Evolutionary conservation across 129 eudicot genomes (phyloP).

Genomic region (Arctium lappa): DNA sequence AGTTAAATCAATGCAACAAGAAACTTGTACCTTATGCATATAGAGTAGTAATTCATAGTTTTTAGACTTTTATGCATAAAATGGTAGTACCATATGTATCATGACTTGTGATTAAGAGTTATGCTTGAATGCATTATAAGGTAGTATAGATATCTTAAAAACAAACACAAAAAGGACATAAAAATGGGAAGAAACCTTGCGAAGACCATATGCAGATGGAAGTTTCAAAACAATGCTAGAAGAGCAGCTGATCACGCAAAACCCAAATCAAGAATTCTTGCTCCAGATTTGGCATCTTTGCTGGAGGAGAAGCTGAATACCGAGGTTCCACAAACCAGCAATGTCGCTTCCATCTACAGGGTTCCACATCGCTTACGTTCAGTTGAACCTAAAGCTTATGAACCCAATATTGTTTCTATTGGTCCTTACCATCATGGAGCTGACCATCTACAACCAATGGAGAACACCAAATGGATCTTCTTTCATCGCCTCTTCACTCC

Average conservation of each 20-base stretch:
- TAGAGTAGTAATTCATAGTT: too few relatives aligned
- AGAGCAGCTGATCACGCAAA: slow-evolving; percentile 2
- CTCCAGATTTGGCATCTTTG: slow-evolving; percentile 10
- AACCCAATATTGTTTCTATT: slow-evolving; percentile 32
- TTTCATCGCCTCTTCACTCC: slow-evolving; percentile 25
- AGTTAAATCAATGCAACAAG: too few relatives aligned
- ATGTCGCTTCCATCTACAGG: slow-evolving; percentile 26
- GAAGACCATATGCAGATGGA: background rate
- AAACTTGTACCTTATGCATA: too few relatives aligned
- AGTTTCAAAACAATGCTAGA: background rate
- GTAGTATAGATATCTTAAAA: too few relatives aligned
- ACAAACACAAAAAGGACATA: background rate
- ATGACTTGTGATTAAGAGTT: too few relatives aligned
- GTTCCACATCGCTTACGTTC: slow-evolving; percentile 18
- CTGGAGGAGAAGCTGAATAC: slow-evolving; percentile 19
- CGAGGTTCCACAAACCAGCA: slow-evolving; percentile 10
- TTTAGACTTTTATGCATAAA: too few relatives aligned
- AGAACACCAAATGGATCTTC: slow-evolving; percentile 24
- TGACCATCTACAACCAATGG: slow-evolving; percentile 17
- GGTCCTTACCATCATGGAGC: slow-evolving; percentile 44
- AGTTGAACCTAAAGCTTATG: slow-evolving; percentile 31
- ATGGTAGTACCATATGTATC: too few relatives aligned
- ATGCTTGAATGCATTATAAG: too few relatives aligned
- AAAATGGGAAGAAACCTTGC: background rate
- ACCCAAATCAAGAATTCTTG: background rate